Evolutionary conservation across 768 basidiomycete species (phyloP).

Genomic region (Dentipellis fragilis): DNA sequence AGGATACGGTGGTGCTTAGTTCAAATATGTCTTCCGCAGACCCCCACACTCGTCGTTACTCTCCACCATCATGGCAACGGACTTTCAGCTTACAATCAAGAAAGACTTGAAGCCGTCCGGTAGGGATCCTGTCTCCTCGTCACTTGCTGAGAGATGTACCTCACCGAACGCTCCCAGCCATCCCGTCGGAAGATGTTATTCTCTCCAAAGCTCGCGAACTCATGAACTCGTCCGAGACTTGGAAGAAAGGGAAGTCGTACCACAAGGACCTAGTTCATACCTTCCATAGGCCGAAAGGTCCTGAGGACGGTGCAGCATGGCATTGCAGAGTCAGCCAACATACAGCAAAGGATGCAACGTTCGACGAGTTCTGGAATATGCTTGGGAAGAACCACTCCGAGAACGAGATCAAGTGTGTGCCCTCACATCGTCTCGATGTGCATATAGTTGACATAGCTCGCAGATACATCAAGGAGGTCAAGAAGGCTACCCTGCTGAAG

Average conservation of each 20-base stretch:
- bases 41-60: no score
- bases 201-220: conserved; percentile 43
- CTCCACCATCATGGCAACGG: conserved; percentile 2
- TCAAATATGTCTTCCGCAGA: not conserved
- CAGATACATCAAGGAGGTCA: conserved; percentile 59
- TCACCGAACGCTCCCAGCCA: conserved; percentile 26
- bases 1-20: not conserved
- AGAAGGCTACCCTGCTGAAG: conserved; percentile 53
- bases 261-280: conserved; percentile 47
- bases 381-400: conserved; percentile 55
- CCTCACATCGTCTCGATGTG: not conserved
- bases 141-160: not conserved
- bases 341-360: conserved; percentile 51
- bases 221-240: conserved; percentile 43
- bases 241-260: conserved; percentile 63
- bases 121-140: conserved; percentile 13
- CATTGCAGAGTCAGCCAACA: conserved; percentile 62
- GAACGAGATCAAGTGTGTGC: conserved; percentile 57
- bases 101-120: conserved; percentile 28
- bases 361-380: conserved; percentile 65
- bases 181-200: conserved; percentile 52
- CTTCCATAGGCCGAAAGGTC: conserved; percentile 37
- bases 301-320: conserved; percentile 54
- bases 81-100: conserved; percentile 27
- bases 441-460: not conserved